phyloP scores from a whole-genome alignment of 1,284 basidiomycete species.

The Tremellales sp. region DNA sequence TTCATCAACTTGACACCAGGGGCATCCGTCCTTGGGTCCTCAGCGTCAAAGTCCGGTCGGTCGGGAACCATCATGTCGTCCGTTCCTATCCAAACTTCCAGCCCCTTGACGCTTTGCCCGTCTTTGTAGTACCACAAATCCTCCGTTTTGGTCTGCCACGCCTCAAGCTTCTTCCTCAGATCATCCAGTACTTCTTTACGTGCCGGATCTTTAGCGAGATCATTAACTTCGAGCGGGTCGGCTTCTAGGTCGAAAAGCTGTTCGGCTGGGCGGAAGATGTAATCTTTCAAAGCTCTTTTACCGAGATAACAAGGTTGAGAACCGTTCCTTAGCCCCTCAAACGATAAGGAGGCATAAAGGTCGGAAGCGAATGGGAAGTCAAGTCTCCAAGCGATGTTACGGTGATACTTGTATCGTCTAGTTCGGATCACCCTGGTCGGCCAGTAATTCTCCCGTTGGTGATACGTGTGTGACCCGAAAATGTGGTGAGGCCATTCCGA shows the following conservation, averaged over 20 bases:
- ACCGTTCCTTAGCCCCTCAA: conserved; percentile 16
- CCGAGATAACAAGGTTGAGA: conserved; percentile 9
- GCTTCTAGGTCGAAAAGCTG: conserved; percentile 21
- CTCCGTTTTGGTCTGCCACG: conserved; percentile 17
- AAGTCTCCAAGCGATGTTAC: conserved; percentile 23
- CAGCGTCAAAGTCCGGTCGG: too few species aligned
- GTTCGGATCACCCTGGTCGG: conserved; percentile 20
- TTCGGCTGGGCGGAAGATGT: conserved; percentile 15
- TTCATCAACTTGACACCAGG: too few species aligned
- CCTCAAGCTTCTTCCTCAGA: conserved; percentile 10
- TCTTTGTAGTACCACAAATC: conserved; percentile 22
- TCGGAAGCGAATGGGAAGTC: conserved; percentile 26
- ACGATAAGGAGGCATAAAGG: conserved; percentile 17
- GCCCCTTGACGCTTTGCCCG: conserved; percentile 7
- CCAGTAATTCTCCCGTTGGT: conserved; percentile 24
- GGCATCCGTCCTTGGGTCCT: too few species aligned
- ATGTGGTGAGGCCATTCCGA: conserved; percentile 14
- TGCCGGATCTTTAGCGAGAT: conserved; percentile 14
- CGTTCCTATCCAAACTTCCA: not conserved
- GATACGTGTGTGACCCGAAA: conserved; percentile 26
- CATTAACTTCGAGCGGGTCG: conserved; percentile 20
- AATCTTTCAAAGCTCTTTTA: conserved; percentile 11
- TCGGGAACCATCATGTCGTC: conserved; percentile 1
- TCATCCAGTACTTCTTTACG: conserved; percentile 5
- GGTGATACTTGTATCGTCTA: conserved; percentile 22